Evolutionary conservation across 2,329 filamentous ascomycete genomes (phyloP).

Genomic region (Colletotrichum sp.): DNA sequence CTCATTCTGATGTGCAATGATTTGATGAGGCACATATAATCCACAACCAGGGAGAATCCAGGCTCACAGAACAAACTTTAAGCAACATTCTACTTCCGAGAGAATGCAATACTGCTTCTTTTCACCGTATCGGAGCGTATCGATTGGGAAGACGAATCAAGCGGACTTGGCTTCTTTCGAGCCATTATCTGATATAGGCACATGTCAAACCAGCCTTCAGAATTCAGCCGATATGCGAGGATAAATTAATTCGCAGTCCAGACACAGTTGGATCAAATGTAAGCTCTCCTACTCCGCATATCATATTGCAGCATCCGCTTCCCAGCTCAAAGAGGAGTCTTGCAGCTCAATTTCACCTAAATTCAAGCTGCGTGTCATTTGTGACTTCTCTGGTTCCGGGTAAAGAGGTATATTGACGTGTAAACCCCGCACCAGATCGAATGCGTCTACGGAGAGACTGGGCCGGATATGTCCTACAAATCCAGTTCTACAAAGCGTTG

Average conservation of each 20-base stretch:
- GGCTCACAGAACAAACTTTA: not conserved
- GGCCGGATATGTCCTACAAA: not conserved
- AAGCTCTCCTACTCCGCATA: not conserved
- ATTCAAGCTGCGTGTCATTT: not conserved
- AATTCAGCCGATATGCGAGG: not conserved
- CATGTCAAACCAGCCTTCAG: not conserved
- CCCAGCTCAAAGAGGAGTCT: not conserved
- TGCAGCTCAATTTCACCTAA: not conserved
- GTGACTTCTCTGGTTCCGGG: not conserved
- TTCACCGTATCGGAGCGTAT: not conserved
- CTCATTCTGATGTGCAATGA: not conserved
- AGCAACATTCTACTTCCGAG: not conserved
- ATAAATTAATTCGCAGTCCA: not conserved
- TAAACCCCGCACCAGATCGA: not conserved
- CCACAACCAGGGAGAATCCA: not conserved
- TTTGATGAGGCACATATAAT: not conserved
- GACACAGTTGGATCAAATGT: not conserved
- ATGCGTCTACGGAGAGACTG: not conserved
- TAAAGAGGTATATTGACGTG: not conserved
- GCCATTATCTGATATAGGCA: not conserved
- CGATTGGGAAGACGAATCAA: not conserved
- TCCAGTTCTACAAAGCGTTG: not conserved
- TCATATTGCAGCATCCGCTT: not conserved
- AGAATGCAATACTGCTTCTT: not conserved
- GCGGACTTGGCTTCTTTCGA: not conserved